These are phyloP conservation scores for Chondrus crispus DNA, from an alignment of 23 red algal genomes.

Conservation along the genomic window DNA sequence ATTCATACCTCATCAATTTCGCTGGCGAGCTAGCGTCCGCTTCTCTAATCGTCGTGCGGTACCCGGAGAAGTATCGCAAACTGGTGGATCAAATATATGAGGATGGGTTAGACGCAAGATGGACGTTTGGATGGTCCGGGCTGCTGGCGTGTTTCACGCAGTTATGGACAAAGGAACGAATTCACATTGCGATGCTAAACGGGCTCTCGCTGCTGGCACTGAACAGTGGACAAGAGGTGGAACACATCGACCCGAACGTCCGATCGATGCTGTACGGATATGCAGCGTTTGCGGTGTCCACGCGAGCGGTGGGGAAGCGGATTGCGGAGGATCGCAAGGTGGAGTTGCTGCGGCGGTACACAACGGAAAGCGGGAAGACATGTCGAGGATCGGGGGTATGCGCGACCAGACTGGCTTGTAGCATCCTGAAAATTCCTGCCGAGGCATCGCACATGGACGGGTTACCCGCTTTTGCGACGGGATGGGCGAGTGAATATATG, in stretches of 20 bases:
- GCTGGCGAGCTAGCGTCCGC: constrained; percentile 18
- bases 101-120: neutral
- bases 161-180: constrained; percentile 7
- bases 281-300: constrained; percentile 12
- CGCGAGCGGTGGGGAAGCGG: neutral
- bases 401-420: neutral
- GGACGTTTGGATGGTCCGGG: constrained; percentile 46
- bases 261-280: constrained; percentile 10
- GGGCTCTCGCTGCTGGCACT: constrained; percentile 11
- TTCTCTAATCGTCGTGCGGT: neutral
- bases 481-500: constrained; percentile 16
- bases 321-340: neutral
- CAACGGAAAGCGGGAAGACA: constrained; percentile 16
- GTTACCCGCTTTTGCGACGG: neutral
- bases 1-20: neutral
- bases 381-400: constrained; percentile 7
- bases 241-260: neutral
- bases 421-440: neutral
- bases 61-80: neutral
- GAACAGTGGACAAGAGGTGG: neutral
- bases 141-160: constrained; percentile 16
- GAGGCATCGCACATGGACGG: constrained; percentile 27
- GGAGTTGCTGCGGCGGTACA: neutral
- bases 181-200: constrained; percentile 25
- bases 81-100: constrained; percentile 28